Percentiles rank a stretch among this genome's conserved stretches.
phyloP scores from a whole-genome alignment of 2,329 filamentous ascomycete genomes.

The Trichoderma arundinaceum region DNA sequence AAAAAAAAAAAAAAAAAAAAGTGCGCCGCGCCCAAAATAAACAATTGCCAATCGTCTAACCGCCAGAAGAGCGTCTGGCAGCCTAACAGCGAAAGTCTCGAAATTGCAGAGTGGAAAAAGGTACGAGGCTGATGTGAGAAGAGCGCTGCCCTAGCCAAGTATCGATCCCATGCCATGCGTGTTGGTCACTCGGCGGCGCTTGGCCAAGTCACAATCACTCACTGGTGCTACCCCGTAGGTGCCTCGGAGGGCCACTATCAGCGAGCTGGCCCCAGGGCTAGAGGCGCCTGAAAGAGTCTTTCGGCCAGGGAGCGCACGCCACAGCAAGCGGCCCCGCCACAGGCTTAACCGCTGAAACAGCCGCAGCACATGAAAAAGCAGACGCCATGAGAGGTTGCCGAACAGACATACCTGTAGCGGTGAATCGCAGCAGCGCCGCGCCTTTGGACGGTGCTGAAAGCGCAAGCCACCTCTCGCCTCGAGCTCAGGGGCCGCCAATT shows the following conservation, averaged over 20 bases:
- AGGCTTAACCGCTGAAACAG: not conserved
- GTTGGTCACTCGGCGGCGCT: conserved; percentile 24
- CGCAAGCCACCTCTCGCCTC: too few relatives aligned
- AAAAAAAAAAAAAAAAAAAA: not conserved
- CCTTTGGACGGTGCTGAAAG: too few relatives aligned
- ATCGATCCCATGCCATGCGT: not conserved
- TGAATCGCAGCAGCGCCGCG: too few relatives aligned
- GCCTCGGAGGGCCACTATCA: too few relatives aligned
- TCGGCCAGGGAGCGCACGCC: conserved; percentile 17
- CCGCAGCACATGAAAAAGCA: not conserved
- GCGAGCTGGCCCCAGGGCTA: too few relatives aligned
- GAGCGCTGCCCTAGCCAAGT: not conserved
- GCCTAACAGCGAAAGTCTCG: conserved; percentile 2
- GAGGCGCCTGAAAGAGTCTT: conserved; percentile 7
- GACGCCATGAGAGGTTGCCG: not conserved
- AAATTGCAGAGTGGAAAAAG: too few relatives aligned
- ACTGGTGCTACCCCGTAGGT: too few relatives aligned
- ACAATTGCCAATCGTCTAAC: not conserved
- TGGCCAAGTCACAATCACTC: too few relatives aligned
- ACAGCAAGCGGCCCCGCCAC: conserved; percentile 4
- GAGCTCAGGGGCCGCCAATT: too few relatives aligned
- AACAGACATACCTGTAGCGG: not conserved
- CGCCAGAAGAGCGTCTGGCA: not conserved
- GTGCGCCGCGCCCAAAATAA: not conserved
- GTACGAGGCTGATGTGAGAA: conserved; percentile 15